These are phyloP conservation scores for Lecanicillium sp. DNA, from an alignment of 2,329 filamentous ascomycete species.

Conservation along the genomic window DNA sequence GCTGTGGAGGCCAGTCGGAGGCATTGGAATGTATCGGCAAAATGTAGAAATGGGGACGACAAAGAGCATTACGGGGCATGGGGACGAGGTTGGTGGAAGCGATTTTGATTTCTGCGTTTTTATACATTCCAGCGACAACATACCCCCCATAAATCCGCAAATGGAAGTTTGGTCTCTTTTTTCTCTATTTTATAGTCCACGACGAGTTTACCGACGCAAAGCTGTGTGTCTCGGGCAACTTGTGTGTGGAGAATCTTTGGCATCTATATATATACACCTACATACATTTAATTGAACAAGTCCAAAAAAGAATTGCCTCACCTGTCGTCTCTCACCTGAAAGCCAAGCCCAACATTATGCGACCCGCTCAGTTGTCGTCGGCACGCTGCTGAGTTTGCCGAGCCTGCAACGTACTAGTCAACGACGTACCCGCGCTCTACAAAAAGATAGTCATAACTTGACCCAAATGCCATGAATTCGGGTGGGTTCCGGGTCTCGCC, in stretches of 20 bases:
- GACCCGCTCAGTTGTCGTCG: too few species aligned
- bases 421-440: too few species aligned
- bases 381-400: too few species aligned
- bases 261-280: constrained; percentile 2
- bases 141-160: constrained; percentile 4
- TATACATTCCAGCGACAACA: constrained; percentile 7
- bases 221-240: not conserved
- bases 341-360: too few species aligned
- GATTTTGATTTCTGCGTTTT: constrained; percentile 3
- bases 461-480: too few species aligned
- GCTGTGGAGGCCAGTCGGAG: not conserved
- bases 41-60: constrained; percentile 1
- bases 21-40: constrained; percentile 5
- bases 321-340: too few species aligned
- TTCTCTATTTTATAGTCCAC: too few species aligned
- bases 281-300: not conserved
- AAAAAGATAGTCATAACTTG: too few species aligned
- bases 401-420: too few species aligned
- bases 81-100: not conserved
- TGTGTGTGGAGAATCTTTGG: constrained; percentile 6
- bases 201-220: not conserved
- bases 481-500: constrained; percentile 3
- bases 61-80: constrained; percentile 9
- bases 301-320: not conserved
- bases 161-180: not conserved